These are phyloP conservation scores for Cercospora brassicicola DNA, from an alignment of 2,329 filamentous ascomycete genomes.

Conservation along the genomic window DNA sequence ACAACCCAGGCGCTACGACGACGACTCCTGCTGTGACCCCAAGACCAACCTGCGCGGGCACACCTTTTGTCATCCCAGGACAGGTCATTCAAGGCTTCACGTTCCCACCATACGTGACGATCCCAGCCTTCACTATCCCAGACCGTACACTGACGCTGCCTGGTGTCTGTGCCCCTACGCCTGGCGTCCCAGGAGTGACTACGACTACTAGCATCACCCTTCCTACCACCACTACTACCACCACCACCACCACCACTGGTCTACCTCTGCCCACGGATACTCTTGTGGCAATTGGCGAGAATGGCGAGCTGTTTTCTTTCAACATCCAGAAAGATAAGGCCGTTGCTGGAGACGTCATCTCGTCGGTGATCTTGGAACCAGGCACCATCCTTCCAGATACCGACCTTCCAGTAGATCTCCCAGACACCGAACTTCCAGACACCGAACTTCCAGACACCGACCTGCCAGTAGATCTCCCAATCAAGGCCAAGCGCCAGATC, in stretches of 20 bases:
- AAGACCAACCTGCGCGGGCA: background rate
- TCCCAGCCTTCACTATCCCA: slow-evolving; percentile 4
- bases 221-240: background rate
- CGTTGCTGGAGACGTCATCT: background rate
- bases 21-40: background rate
- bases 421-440: background rate
- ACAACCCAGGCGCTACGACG: background rate
- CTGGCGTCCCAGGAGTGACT: background rate
- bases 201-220: background rate
- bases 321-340: background rate
- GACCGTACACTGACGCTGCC: background rate
- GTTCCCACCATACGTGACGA: background rate
- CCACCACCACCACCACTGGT: background rate
- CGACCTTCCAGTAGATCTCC: background rate
- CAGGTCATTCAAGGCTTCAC: background rate
- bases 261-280: background rate
- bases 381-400: background rate
- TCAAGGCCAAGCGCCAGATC: background rate
- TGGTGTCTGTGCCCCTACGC: background rate
- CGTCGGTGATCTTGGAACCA: background rate
- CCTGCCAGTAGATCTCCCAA: background rate
- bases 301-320: background rate
- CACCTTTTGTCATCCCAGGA: background rate
- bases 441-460: background rate
- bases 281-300: background rate